Evolutionary conservation across 73 alveolate genomes (phyloP), one percentile per base, ranked within the genome.

Genomic region (Paramecium sonneborni): DNA sequence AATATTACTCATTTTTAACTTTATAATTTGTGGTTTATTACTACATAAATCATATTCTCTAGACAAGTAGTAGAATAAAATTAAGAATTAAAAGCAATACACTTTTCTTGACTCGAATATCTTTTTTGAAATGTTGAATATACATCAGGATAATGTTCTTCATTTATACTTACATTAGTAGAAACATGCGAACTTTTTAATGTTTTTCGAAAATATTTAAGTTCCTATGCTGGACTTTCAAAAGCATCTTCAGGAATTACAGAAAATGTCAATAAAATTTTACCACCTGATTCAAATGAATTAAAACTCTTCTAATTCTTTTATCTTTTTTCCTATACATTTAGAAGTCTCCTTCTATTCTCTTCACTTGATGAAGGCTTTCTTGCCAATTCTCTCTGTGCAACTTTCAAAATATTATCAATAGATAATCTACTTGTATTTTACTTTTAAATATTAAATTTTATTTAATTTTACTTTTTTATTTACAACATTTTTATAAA

Each of bases 11-110:
- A 79, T 24, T 79, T 79, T 23, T 30, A 79, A 79, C 55, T 79
- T 24, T 44, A 41, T 39, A 79, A 44, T 34, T 79, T 38, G 41
- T 79, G 90, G 43, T 79, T 79, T 15, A 79, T 79, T 46, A 79
- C 90, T 18, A 79, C 23, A 79, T 43, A 79, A 24, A 79, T 79
- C 90, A 79, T 79, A 44, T 79, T 79, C 26, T 79, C 90, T 20
- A 79, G 46, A 23, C 55, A 30, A 38, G 44, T 79, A 39, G 90
- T 43, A 79, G 55, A 79, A 43, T 39, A 24, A 24, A 79, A 79
- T 12, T 38, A 43, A 30, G 41, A 24, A 3, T 3, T 10, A 1
- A 20, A 5, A 79, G 44, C 11, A 79, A 14, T 5, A 1, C 26
- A 26, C 5, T 79, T 46, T 20, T 79, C 69, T 39, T 32, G 35